These are phyloP conservation scores for Gynostemma pentaphyllum DNA, from an alignment of 306 rosid species.

Conservation along the genomic window DNA sequence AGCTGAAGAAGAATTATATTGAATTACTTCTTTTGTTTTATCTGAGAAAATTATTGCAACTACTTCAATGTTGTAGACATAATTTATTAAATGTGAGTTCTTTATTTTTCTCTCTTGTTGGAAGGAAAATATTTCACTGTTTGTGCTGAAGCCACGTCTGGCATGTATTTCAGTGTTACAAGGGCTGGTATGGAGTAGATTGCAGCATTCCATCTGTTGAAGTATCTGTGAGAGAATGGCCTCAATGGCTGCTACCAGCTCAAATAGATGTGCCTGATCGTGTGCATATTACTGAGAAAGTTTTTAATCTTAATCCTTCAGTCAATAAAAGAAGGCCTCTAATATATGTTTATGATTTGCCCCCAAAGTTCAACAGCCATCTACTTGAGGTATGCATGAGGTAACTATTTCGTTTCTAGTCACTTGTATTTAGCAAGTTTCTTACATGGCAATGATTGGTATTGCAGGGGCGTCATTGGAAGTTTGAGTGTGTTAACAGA, in stretches of 20 bases:
- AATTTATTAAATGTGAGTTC: background rate
- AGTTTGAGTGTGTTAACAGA: slow-evolving; percentile 83
- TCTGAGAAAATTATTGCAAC: too few relatives aligned
- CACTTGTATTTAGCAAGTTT: slow-evolving; percentile 12
- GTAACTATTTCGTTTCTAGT: slow-evolving; percentile 12
- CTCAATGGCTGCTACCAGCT: slow-evolving; percentile 89
- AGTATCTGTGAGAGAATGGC: slow-evolving; percentile 75
- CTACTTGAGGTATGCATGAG: slow-evolving; percentile 68
- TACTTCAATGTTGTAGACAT: too few relatives aligned
- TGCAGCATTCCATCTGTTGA: slow-evolving; percentile 77
- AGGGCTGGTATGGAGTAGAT: slow-evolving; percentile 95
- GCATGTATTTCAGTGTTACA: slow-evolving; percentile 57
- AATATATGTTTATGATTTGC: slow-evolving; percentile 80
- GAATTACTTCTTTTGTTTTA: background rate
- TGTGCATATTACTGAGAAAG: slow-evolving; percentile 24
- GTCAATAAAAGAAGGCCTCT: slow-evolving; percentile 86
- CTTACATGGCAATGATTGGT: slow-evolving; percentile 15
- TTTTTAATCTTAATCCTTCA: slow-evolving; percentile 35
- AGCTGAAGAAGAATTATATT: background rate
- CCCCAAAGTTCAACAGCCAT: slow-evolving; percentile 75
- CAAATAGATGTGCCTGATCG: slow-evolving; percentile 46
- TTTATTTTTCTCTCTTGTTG: background rate
- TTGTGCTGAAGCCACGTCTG: background rate
- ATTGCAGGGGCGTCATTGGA: slow-evolving; percentile 84
- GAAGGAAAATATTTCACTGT: background rate